phyloP scores from a whole-genome alignment of 495 filamentous ascomycete species.

The Penicillium turbatum region DNA sequence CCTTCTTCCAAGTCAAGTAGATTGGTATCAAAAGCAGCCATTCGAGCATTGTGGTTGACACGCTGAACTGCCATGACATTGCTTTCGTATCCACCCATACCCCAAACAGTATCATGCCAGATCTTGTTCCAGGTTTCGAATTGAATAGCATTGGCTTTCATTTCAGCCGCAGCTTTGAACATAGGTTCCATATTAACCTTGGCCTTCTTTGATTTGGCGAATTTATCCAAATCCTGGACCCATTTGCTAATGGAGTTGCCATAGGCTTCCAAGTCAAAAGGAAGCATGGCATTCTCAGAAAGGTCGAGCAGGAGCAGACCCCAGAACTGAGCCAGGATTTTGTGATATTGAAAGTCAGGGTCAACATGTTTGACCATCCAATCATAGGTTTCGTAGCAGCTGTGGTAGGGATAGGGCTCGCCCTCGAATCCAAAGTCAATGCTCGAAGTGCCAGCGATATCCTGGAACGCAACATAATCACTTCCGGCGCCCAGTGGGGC shows the following conservation, averaged over 20 bases:
- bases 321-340: slow-evolving; percentile 71
- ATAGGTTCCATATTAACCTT: slow-evolving; percentile 55
- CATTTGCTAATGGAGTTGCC: slow-evolving; percentile 57
- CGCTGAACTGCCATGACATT: slow-evolving; percentile 58
- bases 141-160: slow-evolving; percentile 52
- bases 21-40: slow-evolving; percentile 77
- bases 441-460: slow-evolving; percentile 86
- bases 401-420: slow-evolving; percentile 66
- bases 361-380: slow-evolving; percentile 79
- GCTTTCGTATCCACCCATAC: slow-evolving; percentile 65
- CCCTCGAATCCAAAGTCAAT: slow-evolving; percentile 81
- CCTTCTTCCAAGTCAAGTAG: slow-evolving; percentile 67
- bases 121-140: slow-evolving; percentile 70
- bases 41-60: slow-evolving; percentile 63
- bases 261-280: slow-evolving; percentile 80
- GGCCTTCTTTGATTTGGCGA: slow-evolving; percentile 52
- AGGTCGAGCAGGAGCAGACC: slow-evolving; percentile 82
- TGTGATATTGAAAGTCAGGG: slow-evolving; percentile 79
- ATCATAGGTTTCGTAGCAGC: slow-evolving; percentile 83
- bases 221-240: slow-evolving; percentile 60
- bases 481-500: slow-evolving; percentile 73
- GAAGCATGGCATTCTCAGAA: slow-evolving; percentile 71
- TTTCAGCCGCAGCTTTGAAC: slow-evolving; percentile 54
- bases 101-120: slow-evolving; percentile 66
- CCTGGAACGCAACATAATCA: slow-evolving; percentile 89